phyloP scores from a whole-genome alignment of 2,329 filamentous ascomycete genomes.

The Hypoxylon sp. region DNA sequence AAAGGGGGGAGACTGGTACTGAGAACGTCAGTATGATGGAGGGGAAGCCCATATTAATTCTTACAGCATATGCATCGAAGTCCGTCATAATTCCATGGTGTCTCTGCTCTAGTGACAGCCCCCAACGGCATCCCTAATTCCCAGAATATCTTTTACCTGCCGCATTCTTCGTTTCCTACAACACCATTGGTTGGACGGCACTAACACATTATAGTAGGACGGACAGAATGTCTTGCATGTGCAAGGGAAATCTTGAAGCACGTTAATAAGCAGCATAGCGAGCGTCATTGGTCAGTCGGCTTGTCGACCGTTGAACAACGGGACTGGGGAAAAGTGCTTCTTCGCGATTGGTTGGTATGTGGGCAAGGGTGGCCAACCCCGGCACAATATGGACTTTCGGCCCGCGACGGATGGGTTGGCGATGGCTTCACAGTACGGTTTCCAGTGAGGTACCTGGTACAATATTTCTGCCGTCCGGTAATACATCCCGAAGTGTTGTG shows the following conservation, averaged over 20 bases:
- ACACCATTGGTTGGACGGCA: conserved; percentile 16
- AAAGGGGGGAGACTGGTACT: background rate
- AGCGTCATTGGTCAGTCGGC: conserved; percentile 33
- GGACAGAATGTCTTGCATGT: conserved; percentile 40
- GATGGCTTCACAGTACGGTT: conserved; percentile 11
- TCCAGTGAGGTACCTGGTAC: conserved; percentile 28
- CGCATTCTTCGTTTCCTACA: conserved; percentile 9
- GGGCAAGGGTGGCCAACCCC: conserved; percentile 42
- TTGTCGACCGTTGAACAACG: conserved; percentile 37
- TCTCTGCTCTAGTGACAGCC: conserved; percentile 25
- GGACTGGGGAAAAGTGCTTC: conserved; percentile 43
- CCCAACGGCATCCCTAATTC: conserved; percentile 4
- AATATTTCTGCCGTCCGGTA: conserved; percentile 46
- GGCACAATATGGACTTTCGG: conserved; percentile 57
- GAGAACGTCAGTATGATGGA: conserved; percentile 20
- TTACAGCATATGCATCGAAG: conserved; percentile 6
- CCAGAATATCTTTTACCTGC: conserved; percentile 16
- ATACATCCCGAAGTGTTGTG: conserved; percentile 48
- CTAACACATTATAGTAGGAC: conserved; percentile 14
- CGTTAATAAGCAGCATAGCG: conserved; percentile 27
- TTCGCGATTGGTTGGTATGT: conserved; percentile 46
- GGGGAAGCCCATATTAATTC: conserved; percentile 6
- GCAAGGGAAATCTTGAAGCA: conserved; percentile 29
- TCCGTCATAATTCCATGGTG: conserved; percentile 18
- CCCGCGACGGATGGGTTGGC: conserved; percentile 49